Evolutionary conservation across 371 early-diverging fungal genomes (phyloP), one percentile per base, ranked within the genome.

Genomic region (Actinomucor elegans): DNA sequence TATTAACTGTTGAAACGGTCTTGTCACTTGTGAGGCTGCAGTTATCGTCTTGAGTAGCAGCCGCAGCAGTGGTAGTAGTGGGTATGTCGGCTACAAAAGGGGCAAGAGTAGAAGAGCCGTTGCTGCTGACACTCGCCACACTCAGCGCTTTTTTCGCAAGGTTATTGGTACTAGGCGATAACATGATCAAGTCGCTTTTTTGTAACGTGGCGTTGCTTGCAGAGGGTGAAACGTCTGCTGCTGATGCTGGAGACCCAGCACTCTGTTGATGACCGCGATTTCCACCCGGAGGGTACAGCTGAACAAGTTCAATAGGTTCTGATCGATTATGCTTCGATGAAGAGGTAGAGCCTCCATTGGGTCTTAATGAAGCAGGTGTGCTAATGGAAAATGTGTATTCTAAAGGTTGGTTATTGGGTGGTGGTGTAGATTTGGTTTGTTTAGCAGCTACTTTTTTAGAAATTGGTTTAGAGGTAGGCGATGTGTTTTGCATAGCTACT

Each of bases 381-480:
- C 62, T 66, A 15, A 73, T 70, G 2, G 74, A 57, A 54, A 73
- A 73, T 31, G 65, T 73, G 35, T 68, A 73, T 51, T 67, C 64
- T 40, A 64, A 46, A 7, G 64, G 64, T 15, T 49, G 59, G 15
- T 50, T 62, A 20, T 49, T 48, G 1, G 35, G 32, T 11, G 45
- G 27, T n/a, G 45, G 24, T 10, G 45, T 33, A 2, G 15, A 20
- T 15, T 23, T n/a, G 10, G 15, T 17, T 21, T 48, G 33, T 23
- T 47, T 52, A 3, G 57, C n/a, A 2, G 31, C 17, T 2, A 26
- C 21, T 36, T 55, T 43, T 32, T 54, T 46, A 3, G 48, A 38
- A 14, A 35, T 15, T 20, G 49, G 15, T 34, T 43, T 43, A 17
- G 32, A 17, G 15, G 40, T 42, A 23, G 53, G 52, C 1, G 38